Evolutionary conservation across 768 basidiomycete genomes (phyloP).

Genomic region (Hydnomerulius pinastri): DNA sequence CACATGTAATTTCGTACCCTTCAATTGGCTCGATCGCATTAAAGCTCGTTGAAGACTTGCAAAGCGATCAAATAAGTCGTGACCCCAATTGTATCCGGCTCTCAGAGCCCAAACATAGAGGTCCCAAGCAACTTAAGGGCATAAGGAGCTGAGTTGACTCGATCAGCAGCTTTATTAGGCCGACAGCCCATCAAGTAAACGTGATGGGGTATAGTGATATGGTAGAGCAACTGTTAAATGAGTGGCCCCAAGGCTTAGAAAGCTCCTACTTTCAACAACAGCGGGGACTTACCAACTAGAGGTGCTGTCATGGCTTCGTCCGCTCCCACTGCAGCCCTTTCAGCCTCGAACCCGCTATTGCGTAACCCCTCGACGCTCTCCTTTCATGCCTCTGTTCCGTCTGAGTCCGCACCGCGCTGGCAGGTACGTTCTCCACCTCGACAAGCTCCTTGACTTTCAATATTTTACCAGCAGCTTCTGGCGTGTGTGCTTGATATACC

Average conservation of each 20-base stretch:
- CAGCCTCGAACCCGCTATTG: slow-evolving; percentile 45
- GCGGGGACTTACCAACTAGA: neutral
- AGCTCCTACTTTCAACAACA: neutral
- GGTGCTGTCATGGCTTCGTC: neutral
- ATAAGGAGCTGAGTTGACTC: too few species aligned
- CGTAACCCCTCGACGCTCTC: slow-evolving; percentile 68
- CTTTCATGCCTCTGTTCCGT: slow-evolving; percentile 67
- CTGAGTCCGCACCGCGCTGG: slow-evolving; percentile 65
- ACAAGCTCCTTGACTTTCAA: slow-evolving; percentile 88
- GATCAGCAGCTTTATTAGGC: too few species aligned
- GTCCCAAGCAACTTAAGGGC: too few species aligned
- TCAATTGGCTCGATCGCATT: too few species aligned
- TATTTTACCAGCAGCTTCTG: slow-evolving; percentile 83
- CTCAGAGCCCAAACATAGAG: too few species aligned
- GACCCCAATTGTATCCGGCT: too few species aligned
- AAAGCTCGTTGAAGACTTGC: too few species aligned
- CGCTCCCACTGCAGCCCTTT: slow-evolving; percentile 11
- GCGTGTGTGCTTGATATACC: slow-evolving; percentile 75
- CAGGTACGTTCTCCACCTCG: slow-evolving; percentile 82
- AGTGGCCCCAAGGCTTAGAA: neutral
- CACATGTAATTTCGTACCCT: too few species aligned
- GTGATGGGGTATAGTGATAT: too few species aligned
- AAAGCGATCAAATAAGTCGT: too few species aligned
- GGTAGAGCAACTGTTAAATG: too few species aligned
- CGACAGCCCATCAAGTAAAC: too few species aligned